Evolutionary conservation across 805 yeast species (phyloP), one percentile per base, ranked within the genome.

Genomic region (Saturnispora mendoncae): DNA sequence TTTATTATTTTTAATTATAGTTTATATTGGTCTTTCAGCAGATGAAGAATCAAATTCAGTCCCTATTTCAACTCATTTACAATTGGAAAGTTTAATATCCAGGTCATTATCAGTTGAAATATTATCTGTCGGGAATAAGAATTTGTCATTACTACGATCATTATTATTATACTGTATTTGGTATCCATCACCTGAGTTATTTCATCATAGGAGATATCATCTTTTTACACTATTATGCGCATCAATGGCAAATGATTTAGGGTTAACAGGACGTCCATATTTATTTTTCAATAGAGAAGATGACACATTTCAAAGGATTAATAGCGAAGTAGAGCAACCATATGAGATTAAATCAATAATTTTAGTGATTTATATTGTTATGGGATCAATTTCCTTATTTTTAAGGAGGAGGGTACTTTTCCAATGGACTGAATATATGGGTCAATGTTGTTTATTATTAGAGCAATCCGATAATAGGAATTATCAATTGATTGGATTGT

Each of bases 161-260:
- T 62, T 83, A 38, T 54, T 82, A 15, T 52, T 84, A 5, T 64
- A 82, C 39, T 71, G 82, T 20, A 58, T 80, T 23, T 87, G 95
- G 95, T 86, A 85, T 55, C 84, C 82, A 49, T 74, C 84, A 4
- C 84, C 95, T 0, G 95, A 85, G 58, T 65, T 84, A 50, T 83
- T 84, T 49, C 83, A 78, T 48, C 83, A 82, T 51, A 74, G 94
- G 43, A 73, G 94, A 36, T 78, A 80, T 48, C 92, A 84, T 55
- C 64, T 85, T 39, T 69, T 84, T 47, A 74, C 76, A 41, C 65
- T 74, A 12, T 64, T 84, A 18, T 76, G 87, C 39, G 74, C 80
- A 12, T 67, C 81, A 4, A 66, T 87, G 59, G 70, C 83, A 2
- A 80, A 76, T 51, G 96, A 87, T 56, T 61, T 87, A 41, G 94